These are phyloP conservation scores for Corrigiola litoralis DNA, from an alignment of 179 eudicot genomes.

Conservation along the genomic window DNA sequence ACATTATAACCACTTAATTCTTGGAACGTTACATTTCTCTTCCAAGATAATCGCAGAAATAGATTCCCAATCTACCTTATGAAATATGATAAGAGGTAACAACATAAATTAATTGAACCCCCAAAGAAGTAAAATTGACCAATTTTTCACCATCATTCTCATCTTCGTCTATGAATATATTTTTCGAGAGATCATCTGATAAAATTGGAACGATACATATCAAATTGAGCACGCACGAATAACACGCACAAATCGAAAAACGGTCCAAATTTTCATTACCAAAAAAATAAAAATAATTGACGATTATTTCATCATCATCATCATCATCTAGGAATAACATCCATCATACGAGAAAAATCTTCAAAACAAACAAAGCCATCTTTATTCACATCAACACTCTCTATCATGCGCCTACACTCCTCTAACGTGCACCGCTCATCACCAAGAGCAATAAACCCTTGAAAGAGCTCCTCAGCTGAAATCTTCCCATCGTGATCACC, in stretches of 20 bases:
- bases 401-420: conserved; percentile 72
- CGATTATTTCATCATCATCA: background rate
- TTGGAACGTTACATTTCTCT: no score
- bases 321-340: conserved; percentile 17
- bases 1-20: no score
- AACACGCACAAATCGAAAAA: background rate
- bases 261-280: background rate
- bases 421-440: conserved; percentile 62
- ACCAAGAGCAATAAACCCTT: conserved; percentile 50
- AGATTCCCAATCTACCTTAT: no score
- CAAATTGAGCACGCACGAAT: no score
- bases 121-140: no score
- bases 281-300: background rate
- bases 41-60: no score
- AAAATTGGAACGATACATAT: no score
- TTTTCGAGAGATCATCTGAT: no score
- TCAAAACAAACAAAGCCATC: conserved; percentile 44
- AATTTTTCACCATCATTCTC: no score
- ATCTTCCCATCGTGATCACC: conserved; percentile 66
- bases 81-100: no score
- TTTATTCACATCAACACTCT: conserved; percentile 34
- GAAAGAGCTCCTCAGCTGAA: conserved; percentile 58
- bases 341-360: conserved; percentile 44
- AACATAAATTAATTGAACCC: no score
- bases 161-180: no score